Percentiles rank a stretch among this genome's conserved stretches.
These are phyloP conservation scores for Cicer pinnatifidum DNA, from an alignment of 306 rosid genomes.

Conservation along the genomic window DNA sequence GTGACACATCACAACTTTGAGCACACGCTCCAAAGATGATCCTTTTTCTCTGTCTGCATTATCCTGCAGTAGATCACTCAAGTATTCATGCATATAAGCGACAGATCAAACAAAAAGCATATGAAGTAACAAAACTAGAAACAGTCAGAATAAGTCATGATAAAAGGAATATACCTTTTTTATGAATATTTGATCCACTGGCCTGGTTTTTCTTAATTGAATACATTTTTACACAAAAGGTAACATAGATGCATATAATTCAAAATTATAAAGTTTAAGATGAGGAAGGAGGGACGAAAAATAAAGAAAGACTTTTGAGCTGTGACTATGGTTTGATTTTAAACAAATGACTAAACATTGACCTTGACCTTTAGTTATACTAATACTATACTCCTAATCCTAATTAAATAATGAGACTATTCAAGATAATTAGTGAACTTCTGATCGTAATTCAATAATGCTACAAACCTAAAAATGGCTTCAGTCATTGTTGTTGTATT, in stretches of 20 bases:
- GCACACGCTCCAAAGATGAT: slow-evolving; percentile 77
- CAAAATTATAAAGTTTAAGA: neutral
- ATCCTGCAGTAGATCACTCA: slow-evolving; percentile 61
- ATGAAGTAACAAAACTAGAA: slow-evolving; percentile 15
- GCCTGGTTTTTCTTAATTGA: slow-evolving; percentile 15
- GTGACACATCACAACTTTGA: slow-evolving; percentile 66
- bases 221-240: slow-evolving; percentile 1
- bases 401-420: neutral
- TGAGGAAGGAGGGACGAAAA: neutral
- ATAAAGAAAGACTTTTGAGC: neutral
- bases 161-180: slow-evolving; percentile 16
- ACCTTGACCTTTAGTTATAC: neutral
- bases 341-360: slow-evolving; percentile 1
- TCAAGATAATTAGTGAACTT: neutral
- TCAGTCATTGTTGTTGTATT: neutral
- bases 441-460: neutral
- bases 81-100: slow-evolving; percentile 33
- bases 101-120: slow-evolving; percentile 36
- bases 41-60: slow-evolving; percentile 51
- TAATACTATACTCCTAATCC: slow-evolving; percentile 17
- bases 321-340: slow-evolving; percentile 9
- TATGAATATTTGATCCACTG: slow-evolving; percentile 33
- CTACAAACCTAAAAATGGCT: slow-evolving; percentile 12
- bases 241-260: neutral
- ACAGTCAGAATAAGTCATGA: slow-evolving; percentile 20